phyloP scores from a whole-genome alignment of 352 stramenopile species.

The Globisporangium viniferum region DNA sequence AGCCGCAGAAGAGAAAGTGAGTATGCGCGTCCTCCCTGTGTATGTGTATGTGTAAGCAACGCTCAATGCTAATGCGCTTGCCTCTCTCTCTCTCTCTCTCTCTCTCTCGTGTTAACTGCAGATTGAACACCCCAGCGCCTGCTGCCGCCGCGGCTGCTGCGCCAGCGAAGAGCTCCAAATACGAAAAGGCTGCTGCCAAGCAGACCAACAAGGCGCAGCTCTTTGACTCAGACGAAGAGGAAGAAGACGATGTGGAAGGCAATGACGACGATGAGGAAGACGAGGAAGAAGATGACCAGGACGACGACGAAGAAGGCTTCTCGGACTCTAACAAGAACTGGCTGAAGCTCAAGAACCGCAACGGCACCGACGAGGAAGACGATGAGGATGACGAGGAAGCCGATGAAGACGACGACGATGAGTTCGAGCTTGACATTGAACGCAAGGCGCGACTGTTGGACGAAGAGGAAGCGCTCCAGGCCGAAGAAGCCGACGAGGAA shows the following conservation, averaged over 20 bases:
- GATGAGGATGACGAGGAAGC: constrained; percentile 50
- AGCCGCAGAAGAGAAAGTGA: constrained; percentile 56
- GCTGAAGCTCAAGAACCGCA: constrained; percentile 73
- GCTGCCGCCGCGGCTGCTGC: constrained; percentile 16
- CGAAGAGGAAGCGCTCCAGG: constrained; percentile 67
- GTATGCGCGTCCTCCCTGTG: background rate
- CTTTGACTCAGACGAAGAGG: constrained; percentile 66
- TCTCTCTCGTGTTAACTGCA: constrained; percentile 3
- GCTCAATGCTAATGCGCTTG: constrained; percentile 1
- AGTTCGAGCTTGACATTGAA: constrained; percentile 84
- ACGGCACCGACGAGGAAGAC: constrained; percentile 37
- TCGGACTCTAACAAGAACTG: constrained; percentile 86
- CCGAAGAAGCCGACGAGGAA: constrained; percentile 75
- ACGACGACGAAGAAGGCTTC: constrained; percentile 56
- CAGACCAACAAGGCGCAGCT: constrained; percentile 60
- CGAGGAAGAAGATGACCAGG: constrained; percentile 41
- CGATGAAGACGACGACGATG: constrained; percentile 31
- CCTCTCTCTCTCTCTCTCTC: background rate
- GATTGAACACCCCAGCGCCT: constrained; percentile 27
- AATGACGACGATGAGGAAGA: constrained; percentile 47
- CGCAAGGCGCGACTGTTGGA: constrained; percentile 81
- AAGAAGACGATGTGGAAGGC: constrained; percentile 36
- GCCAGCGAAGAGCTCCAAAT: constrained; percentile 50
- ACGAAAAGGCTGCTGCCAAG: constrained; percentile 74
- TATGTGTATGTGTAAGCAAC: background rate